A percentile compares a stretch with the other conserved stretches of the same genome.
Evolutionary conservation across 768 basidiomycete species (phyloP).

Genomic region (Epithele typhae): DNA sequence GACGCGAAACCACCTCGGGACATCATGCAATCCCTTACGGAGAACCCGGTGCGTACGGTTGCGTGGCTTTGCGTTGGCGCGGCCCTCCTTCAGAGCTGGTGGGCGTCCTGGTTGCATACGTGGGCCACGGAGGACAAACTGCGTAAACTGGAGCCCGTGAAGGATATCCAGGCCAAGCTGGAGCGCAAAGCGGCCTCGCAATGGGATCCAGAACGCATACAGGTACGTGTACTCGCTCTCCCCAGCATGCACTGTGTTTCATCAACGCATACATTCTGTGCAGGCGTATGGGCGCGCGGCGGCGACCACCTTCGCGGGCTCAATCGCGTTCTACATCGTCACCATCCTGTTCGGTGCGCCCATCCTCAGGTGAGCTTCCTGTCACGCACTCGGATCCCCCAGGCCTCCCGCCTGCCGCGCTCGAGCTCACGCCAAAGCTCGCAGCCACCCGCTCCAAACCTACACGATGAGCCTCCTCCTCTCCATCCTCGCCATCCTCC

Average conservation of each 20-base stretch:
- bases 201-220: slow-evolving; percentile 11
- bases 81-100: slow-evolving; percentile 33
- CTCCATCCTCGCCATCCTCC: slow-evolving; percentile 58
- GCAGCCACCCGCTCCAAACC: slow-evolving; percentile 55
- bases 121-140: slow-evolving; percentile 15
- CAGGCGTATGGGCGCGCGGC: slow-evolving; percentile 52
- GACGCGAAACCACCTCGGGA: slow-evolving; percentile 21
- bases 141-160: background rate
- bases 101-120: slow-evolving; percentile 32
- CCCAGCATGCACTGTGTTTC: background rate
- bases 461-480: slow-evolving; percentile 66
- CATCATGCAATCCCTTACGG: slow-evolving; percentile 36
- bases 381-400: background rate
- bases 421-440: no score
- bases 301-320: slow-evolving; percentile 45
- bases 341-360: slow-evolving; percentile 77
- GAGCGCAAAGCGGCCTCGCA: slow-evolving; percentile 12
- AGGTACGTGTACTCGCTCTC: slow-evolving; percentile 7
- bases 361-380: slow-evolving; percentile 42
- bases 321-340: slow-evolving; percentile 43
- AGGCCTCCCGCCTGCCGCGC: no score
- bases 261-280: background rate
- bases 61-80: slow-evolving; percentile 34
- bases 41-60: slow-evolving; percentile 33
- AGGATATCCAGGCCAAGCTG: slow-evolving; percentile 16